Evolutionary conservation across 2,329 filamentous ascomycete species (phyloP).

Genomic region (Colletotrichum sp.): DNA sequence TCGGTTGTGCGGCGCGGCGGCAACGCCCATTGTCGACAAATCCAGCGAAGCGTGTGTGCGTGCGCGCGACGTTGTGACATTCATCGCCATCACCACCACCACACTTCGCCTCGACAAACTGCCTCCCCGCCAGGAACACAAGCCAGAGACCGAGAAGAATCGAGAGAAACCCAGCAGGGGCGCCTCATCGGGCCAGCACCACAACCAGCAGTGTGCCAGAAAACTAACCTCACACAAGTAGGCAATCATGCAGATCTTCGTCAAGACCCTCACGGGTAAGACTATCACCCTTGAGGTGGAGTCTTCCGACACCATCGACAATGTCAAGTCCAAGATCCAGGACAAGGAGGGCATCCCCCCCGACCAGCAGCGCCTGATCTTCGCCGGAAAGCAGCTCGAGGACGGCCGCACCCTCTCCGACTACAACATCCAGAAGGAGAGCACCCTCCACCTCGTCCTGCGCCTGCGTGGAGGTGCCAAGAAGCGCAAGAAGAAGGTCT

Average conservation of each 20-base stretch:
- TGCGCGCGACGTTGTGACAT: not conserved
- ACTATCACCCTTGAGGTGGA: slow-evolving; percentile 99
- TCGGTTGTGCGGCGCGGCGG: not conserved
- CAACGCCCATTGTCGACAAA: not conserved
- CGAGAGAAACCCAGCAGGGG: not conserved
- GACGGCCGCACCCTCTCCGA: slow-evolving; percentile 98
- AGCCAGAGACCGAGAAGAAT: not conserved
- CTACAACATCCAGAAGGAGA: slow-evolving; percentile 99
- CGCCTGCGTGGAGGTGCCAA: slow-evolving; percentile 95
- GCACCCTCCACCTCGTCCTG: slow-evolving; percentile 96
- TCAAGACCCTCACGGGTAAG: slow-evolving; percentile 95
- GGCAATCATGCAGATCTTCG: slow-evolving; percentile 80
- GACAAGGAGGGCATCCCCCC: slow-evolving; percentile 99
- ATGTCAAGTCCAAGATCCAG: slow-evolving; percentile 98
- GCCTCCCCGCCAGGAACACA: not conserved
- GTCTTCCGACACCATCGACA: slow-evolving; percentile 99
- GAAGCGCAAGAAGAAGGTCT: slow-evolving; percentile 99
- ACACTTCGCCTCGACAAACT: not conserved
- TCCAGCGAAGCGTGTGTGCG: not conserved
- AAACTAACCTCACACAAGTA: slow-evolving; percentile 50
- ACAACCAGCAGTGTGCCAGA: not conserved
- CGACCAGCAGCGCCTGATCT: slow-evolving; percentile 99
- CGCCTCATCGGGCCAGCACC: not conserved
- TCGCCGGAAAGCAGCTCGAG: slow-evolving; percentile 99
- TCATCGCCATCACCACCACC: not conserved